Conservation (phyloP, 768 basidiomycete species). For the Lentinula detonsa region DNA sequence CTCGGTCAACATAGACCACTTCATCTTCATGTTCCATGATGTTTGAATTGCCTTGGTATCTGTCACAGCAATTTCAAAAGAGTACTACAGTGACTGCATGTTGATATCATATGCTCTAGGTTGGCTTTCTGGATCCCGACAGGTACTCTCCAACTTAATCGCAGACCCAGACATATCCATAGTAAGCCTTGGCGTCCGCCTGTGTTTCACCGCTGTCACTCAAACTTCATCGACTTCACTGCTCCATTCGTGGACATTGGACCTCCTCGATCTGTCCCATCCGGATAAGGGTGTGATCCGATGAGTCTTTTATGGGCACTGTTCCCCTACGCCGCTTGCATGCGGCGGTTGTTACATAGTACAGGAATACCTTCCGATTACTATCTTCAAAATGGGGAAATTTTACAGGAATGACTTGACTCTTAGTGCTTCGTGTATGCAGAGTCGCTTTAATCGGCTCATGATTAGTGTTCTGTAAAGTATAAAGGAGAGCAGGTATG, state of each 20-base stretch:
- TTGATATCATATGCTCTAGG: background rate
- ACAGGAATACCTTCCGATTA: background rate
- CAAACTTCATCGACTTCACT: background rate
- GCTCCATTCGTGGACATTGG: background rate
- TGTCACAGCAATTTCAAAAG: background rate
- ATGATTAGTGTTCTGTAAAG: background rate
- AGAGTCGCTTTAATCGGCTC: background rate
- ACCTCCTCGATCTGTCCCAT: background rate
- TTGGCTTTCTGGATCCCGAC: background rate
- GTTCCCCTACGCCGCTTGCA: background rate
- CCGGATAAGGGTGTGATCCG: background rate
- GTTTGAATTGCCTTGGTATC: too few relatives aligned
- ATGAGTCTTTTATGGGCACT: background rate
- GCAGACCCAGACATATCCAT: background rate
- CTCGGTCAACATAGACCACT: too few relatives aligned
- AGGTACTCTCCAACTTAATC: background rate
- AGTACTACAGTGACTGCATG: background rate
- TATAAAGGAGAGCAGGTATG: background rate
- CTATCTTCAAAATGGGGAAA: background rate
- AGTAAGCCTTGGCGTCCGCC: background rate
- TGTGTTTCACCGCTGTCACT: background rate
- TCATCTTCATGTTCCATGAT: too few relatives aligned
- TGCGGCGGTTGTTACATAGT: background rate
- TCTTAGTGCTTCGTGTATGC: background rate
- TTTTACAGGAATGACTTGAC: background rate